phyloP scores from a whole-genome alignment of 257 asterid genomes.

The Solanum ossicruentum region DNA sequence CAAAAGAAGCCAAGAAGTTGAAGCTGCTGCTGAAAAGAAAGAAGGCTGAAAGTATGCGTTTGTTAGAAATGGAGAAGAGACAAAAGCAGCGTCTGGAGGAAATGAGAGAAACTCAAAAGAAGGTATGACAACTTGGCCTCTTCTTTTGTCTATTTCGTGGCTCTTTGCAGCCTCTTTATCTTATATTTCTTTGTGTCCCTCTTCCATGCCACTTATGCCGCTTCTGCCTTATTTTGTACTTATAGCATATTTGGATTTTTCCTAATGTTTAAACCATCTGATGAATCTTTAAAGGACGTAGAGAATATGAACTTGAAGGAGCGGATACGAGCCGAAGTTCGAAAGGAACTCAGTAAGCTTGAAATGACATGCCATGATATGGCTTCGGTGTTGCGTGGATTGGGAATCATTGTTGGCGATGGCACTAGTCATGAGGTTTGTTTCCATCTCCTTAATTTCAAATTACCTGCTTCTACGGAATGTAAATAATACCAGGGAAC shows the following conservation, averaged over 20 bases:
- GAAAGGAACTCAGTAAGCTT: conserved; percentile 41
- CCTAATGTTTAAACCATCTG: background rate
- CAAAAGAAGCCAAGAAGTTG: conserved; percentile 67
- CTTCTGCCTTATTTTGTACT: background rate
- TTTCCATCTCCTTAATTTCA: background rate
- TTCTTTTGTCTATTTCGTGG: background rate
- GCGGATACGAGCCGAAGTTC: conserved; percentile 52
- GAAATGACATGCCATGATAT: conserved; percentile 52
- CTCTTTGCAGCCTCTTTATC: background rate
- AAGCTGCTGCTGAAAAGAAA: conserved; percentile 46
- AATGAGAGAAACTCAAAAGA: conserved; percentile 62
- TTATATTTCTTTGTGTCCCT: background rate
- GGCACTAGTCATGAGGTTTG: conserved; percentile 59
- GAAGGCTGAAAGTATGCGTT: conserved; percentile 69
- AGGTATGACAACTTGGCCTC: conserved; percentile 33
- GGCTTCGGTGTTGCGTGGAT: conserved; percentile 55
- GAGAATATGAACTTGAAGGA: conserved; percentile 86
- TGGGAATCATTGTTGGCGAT: conserved; percentile 39
- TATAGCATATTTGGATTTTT: background rate
- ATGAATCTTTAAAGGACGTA: conserved; percentile 41
- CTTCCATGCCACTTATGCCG: background rate
- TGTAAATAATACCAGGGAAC: background rate
- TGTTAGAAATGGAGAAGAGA: conserved; percentile 87
- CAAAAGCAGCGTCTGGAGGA: conserved; percentile 84
- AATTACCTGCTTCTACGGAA: background rate